A percentile compares a stretch with the other conserved stretches of the same genome.
phyloP scores from a whole-genome alignment of 2,329 filamentous ascomycete species.

The Bipolaris victoriae region DNA sequence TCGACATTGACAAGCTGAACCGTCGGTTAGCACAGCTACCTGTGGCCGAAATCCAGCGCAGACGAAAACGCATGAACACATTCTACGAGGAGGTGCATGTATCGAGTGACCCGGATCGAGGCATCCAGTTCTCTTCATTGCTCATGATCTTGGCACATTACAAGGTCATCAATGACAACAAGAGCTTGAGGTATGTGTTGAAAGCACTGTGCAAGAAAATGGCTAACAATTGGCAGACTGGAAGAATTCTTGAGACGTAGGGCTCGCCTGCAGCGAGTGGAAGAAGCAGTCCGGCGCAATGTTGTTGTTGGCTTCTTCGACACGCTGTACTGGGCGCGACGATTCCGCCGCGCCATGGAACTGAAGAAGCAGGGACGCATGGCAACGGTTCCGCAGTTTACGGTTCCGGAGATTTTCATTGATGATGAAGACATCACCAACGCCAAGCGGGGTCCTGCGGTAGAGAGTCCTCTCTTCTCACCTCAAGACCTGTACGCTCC shows the following conservation, averaged over 20 bases:
- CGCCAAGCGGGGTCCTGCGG: constrained; percentile 46
- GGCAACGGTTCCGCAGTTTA: constrained; percentile 77
- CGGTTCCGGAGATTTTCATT: constrained; percentile 87
- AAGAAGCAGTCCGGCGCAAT: constrained; percentile 90
- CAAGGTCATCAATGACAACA: constrained; percentile 98
- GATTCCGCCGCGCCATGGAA: constrained; percentile 78
- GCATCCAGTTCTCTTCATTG: constrained; percentile 89
- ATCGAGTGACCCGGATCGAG: constrained; percentile 84
- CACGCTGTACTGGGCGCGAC: constrained; percentile 84
- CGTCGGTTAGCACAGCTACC: constrained; percentile 75
- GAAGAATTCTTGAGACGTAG: constrained; percentile 94
- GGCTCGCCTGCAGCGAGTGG: constrained; percentile 87
- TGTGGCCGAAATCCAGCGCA: constrained; percentile 72
- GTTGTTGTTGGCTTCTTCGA: constrained; percentile 96
- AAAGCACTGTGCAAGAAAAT: background rate
- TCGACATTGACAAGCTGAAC: constrained; percentile 80
- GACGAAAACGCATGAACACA: constrained; percentile 82
- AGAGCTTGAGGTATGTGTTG: constrained; percentile 74
- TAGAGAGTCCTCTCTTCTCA: constrained; percentile 43
- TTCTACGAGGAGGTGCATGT: constrained; percentile 98
- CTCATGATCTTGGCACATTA: constrained; percentile 97
- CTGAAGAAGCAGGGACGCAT: constrained; percentile 74
- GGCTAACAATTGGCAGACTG: constrained; percentile 60
- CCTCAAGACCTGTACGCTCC: constrained; percentile 36
- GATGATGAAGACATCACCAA: constrained; percentile 71